A percentile compares a stretch with the other conserved stretches of the same genome.
Conservation (phyloP, 345 rosid genomes). For the Eucalyptus pauciflora region DNA sequence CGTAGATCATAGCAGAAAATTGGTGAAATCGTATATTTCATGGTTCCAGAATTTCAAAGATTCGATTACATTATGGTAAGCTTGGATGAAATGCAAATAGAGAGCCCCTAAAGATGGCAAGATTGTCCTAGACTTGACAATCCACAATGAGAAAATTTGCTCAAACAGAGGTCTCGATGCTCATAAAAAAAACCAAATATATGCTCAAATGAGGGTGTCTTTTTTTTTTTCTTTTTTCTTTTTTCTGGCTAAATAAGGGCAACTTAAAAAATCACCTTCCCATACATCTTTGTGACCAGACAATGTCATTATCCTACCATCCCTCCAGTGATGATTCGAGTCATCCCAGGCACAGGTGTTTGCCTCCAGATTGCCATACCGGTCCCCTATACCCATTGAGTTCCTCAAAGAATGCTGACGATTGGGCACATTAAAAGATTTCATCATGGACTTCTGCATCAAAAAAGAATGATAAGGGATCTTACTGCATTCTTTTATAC, state of each 20-base stretch:
- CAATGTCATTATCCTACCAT: conserved; percentile 16
- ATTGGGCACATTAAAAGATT: conserved; percentile 23
- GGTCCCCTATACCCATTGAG: conserved; percentile 12
- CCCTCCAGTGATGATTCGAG: background rate
- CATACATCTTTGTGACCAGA: conserved; percentile 15
- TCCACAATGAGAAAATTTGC: background rate
- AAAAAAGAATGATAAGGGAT: background rate
- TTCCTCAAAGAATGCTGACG: conserved; percentile 13
- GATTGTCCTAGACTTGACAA: background rate
- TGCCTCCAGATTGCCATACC: conserved; percentile 7
- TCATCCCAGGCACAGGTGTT: conserved; percentile 6
- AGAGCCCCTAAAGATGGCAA: background rate
- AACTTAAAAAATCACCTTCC: conserved; percentile 32
- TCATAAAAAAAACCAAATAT: background rate
- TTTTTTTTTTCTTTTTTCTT: background rate
- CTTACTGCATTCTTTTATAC: background rate
- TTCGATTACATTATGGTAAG: background rate
- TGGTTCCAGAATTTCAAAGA: background rate
- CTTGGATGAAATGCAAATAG: background rate
- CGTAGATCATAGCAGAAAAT: background rate
- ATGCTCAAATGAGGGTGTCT: background rate
- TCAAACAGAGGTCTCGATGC: background rate
- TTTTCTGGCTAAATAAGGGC: background rate
- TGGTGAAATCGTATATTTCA: too few species aligned
- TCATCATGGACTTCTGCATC: conserved; percentile 42